A percentile compares a stretch with the other conserved stretches of the same genome.
Evolutionary conservation across 2,329 filamentous ascomycete genomes (phyloP).

Genomic region (Claviceps cyperi): DNA sequence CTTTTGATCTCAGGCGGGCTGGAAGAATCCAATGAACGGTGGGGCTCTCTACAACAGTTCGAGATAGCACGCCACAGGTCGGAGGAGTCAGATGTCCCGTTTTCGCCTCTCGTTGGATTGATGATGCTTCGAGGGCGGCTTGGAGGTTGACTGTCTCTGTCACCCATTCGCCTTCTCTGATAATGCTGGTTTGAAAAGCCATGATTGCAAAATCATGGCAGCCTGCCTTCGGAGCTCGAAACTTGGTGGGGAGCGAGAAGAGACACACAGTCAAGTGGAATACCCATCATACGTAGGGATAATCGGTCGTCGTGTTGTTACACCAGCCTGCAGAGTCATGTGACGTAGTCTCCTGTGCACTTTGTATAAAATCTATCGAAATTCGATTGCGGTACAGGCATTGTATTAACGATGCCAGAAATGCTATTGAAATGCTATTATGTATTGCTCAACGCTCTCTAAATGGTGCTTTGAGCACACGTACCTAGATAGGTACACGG

Average conservation of each 20-base stretch:
- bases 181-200: constrained; percentile 39
- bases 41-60: constrained; percentile 64
- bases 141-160: constrained; percentile 34
- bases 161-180: constrained; percentile 42
- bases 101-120: constrained; percentile 16
- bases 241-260: neutral
- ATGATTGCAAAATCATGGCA: constrained; percentile 14
- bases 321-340: neutral
- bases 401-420: no score
- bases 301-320: neutral
- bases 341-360: neutral
- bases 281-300: neutral
- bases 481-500: no score
- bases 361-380: no score
- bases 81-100: constrained; percentile 28
- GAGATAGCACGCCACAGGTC: constrained; percentile 58
- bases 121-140: constrained; percentile 25
- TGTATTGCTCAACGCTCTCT: no score
- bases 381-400: no score
- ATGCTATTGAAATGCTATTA: no score
- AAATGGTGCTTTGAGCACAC: no score
- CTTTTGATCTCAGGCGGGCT: constrained; percentile 55
- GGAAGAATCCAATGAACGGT: constrained; percentile 64
- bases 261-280: neutral
- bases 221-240: neutral